Conservation (phyloP, 805 yeast species). For the Schizosaccharomyces lindneri region DNA sequence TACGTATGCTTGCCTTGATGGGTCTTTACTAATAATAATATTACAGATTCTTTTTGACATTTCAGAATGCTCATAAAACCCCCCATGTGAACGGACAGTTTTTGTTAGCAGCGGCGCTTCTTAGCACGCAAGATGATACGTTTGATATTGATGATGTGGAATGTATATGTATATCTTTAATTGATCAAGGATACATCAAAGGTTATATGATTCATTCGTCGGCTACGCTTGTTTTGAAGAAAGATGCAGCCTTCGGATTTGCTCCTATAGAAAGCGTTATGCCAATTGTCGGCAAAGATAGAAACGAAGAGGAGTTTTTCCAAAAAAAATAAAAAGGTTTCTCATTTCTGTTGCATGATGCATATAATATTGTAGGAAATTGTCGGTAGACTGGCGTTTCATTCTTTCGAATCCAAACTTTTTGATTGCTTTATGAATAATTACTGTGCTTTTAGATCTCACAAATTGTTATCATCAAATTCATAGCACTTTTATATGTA, state of each 20-base stretch:
- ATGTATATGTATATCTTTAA: conserved; percentile 13
- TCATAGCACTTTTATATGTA: too few relatives aligned
- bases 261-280: not conserved
- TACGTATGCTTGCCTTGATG: not conserved
- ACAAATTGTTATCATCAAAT: too few relatives aligned
- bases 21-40: not conserved
- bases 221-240: not conserved
- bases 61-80: not conserved
- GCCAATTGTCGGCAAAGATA: not conserved
- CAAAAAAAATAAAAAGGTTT: not conserved
- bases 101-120: conserved; percentile 1
- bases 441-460: too few relatives aligned
- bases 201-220: conserved; percentile 5
- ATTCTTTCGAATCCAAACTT: too few relatives aligned
- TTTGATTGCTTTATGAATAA: too few relatives aligned
- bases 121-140: not conserved
- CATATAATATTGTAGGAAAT: too few relatives aligned
- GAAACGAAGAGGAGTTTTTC: not conserved
- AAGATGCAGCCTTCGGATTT: not conserved
- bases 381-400: too few relatives aligned
- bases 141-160: conserved; percentile 11
- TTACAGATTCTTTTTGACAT: not conserved
- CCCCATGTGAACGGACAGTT: not conserved
- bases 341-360: too few relatives aligned
- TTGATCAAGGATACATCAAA: conserved; percentile 15